Conservation (phyloP, 179 eudicot species). For the Monotropa hypopitys region DNA sequence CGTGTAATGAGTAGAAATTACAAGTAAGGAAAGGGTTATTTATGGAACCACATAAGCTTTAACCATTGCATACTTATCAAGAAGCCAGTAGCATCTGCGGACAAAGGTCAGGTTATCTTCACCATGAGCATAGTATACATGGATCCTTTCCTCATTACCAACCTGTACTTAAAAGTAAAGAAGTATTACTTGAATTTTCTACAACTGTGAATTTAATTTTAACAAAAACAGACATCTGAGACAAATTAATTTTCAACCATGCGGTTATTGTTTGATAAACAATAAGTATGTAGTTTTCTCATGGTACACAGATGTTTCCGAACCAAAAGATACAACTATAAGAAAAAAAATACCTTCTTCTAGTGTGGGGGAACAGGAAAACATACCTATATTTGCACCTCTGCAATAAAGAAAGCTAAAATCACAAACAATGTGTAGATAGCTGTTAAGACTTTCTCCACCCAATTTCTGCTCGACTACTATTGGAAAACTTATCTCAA, state of each 20-base stretch:
- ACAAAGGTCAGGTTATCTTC: conserved; percentile 71
- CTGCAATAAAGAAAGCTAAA: background rate
- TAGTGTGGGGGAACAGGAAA: background rate
- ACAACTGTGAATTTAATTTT: background rate
- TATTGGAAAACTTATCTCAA: background rate
- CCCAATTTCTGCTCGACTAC: background rate
- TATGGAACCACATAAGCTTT: background rate
- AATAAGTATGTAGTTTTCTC: background rate
- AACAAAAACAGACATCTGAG: background rate
- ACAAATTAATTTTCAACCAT: background rate
- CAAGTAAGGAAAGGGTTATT: background rate
- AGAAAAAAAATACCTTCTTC: too few species aligned
- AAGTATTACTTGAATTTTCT: background rate
- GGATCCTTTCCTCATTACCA: conserved; percentile 82
- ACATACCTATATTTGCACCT: background rate
- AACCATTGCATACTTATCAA: conserved; percentile 64
- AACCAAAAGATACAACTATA: background rate
- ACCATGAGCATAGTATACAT: conserved; percentile 93
- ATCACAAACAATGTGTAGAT: background rate
- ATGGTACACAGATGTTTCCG: background rate
- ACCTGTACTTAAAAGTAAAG: conserved; percentile 33
- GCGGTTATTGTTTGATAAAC: background rate
- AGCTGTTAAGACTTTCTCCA: background rate
- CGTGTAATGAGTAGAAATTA: background rate
- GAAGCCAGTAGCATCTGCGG: conserved; percentile 97